phyloP scores from a whole-genome alignment of 148 eudicot genomes.

The Camellia japonica region DNA sequence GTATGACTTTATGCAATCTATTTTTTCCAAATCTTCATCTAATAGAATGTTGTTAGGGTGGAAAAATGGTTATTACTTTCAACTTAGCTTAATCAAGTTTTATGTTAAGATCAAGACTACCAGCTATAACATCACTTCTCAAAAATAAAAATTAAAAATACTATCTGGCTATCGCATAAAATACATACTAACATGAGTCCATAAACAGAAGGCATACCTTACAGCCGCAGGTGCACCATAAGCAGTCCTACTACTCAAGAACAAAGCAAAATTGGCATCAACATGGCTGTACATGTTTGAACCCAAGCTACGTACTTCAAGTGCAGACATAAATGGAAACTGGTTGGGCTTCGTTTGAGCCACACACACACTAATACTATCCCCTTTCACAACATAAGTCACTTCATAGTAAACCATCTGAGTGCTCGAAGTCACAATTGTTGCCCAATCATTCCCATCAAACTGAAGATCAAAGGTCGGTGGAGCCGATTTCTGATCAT shows the following conservation, averaged over 20 bases:
- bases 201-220: conserved; percentile 22
- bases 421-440: neutral
- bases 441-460: conserved; percentile 8
- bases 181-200: too few relatives aligned
- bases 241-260: conserved; percentile 24
- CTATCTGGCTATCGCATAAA: too few relatives aligned
- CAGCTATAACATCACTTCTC: too few relatives aligned
- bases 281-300: conserved; percentile 25
- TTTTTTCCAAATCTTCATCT: too few relatives aligned
- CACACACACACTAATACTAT: neutral
- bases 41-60: too few relatives aligned
- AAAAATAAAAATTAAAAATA: too few relatives aligned
- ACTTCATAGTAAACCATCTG: neutral
- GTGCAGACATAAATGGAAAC: conserved; percentile 5
- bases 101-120: neutral
- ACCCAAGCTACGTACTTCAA: conserved; percentile 29
- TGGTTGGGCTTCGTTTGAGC: neutral
- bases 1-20: too few relatives aligned
- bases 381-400: neutral
- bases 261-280: conserved; percentile 27
- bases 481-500: conserved; percentile 12
- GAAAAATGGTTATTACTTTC: too few relatives aligned
- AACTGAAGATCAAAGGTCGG: conserved; percentile 19
- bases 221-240: conserved; percentile 31
- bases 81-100: neutral